Evolutionary conservation across 495 filamentous ascomycete species (phyloP).

Genomic region (Penicillium paxilli): DNA sequence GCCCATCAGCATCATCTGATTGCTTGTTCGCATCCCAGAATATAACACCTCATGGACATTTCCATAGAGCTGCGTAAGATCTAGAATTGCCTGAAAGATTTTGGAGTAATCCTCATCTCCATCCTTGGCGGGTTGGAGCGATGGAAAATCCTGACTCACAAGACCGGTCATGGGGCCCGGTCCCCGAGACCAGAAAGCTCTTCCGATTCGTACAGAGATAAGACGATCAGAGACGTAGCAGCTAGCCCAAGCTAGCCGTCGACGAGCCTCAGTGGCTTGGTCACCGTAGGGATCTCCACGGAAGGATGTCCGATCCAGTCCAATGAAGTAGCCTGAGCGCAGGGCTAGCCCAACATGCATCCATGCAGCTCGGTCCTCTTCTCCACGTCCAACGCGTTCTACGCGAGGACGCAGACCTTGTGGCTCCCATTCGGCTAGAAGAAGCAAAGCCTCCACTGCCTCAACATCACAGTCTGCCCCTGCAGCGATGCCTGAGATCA

Average conservation of each 20-base stretch:
- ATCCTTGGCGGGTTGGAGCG: conserved; percentile 49
- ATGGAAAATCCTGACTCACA: conserved; percentile 61
- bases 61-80: conserved; percentile 65
- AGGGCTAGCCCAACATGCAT: conserved; percentile 67
- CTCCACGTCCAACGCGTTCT: conserved; percentile 59
- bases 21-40: conserved; percentile 62
- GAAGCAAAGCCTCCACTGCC: conserved; percentile 61
- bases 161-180: conserved; percentile 63
- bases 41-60: conserved; percentile 69
- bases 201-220: conserved; percentile 62
- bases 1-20: conserved; percentile 64
- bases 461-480: conserved; percentile 61
- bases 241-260: conserved; percentile 61
- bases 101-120: conserved; percentile 61
- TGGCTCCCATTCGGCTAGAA: conserved; percentile 66
- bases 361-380: conserved; percentile 68
- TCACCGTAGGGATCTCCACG: conserved; percentile 45
- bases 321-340: conserved; percentile 64
- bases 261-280: conserved; percentile 53
- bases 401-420: conserved; percentile 52
- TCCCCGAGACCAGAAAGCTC: conserved; percentile 66
- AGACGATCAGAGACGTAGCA: conserved; percentile 67
- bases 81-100: conserved; percentile 63
- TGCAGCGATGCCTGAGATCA: conserved; percentile 60
- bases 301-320: conserved; percentile 58